phyloP scores from a whole-genome alignment of 2,329 filamentous ascomycete genomes.

The Venturia effusa region DNA sequence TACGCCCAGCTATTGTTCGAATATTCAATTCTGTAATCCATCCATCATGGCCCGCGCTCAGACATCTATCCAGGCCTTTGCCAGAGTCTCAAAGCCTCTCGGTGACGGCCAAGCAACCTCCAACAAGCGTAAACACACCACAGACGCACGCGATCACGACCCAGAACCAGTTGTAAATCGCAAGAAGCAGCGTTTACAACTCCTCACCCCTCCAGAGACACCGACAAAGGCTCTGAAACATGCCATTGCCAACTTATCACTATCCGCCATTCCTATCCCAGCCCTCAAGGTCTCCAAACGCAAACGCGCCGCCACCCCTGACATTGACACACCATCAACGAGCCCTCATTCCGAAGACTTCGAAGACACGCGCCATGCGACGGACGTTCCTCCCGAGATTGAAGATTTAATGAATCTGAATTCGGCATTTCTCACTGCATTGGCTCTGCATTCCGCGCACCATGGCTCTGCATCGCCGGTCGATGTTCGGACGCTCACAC shows the following conservation, averaged over 20 bases:
- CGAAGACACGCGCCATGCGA: neutral
- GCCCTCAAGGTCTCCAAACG: slow-evolving; percentile 3
- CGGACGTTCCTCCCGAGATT: slow-evolving; percentile 29
- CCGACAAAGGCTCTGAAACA: slow-evolving; percentile 11
- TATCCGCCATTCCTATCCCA: slow-evolving; percentile 3
- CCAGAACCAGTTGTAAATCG: neutral
- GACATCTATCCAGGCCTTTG: slow-evolving; percentile 9
- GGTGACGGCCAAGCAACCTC: slow-evolving; percentile 1
- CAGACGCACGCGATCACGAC: neutral
- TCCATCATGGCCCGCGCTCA: slow-evolving; percentile 5
- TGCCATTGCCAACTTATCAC: slow-evolving; percentile 5
- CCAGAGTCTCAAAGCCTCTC: slow-evolving; percentile 5
- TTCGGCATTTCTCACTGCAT: slow-evolving; percentile 37
- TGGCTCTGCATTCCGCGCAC: slow-evolving; percentile 39
- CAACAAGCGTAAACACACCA: slow-evolving; percentile 11
- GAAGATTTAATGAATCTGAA: slow-evolving; percentile 34
- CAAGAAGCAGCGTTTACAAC: slow-evolving; percentile 4
- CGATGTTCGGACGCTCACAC: slow-evolving; percentile 29
- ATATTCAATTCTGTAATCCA: neutral
- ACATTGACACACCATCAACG: slow-evolving; percentile 9
- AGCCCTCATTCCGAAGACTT: neutral
- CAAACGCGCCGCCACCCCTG: slow-evolving; percentile 7
- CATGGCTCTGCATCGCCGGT: slow-evolving; percentile 35
- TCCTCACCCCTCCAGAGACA: slow-evolving; percentile 8
- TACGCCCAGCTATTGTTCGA: slow-evolving; percentile 1